A percentile compares a stretch with the other conserved stretches of the same genome.
Conservation (phyloP, 371 early-diverging fungal species). For the Saksenaea vasiformis region DNA sequence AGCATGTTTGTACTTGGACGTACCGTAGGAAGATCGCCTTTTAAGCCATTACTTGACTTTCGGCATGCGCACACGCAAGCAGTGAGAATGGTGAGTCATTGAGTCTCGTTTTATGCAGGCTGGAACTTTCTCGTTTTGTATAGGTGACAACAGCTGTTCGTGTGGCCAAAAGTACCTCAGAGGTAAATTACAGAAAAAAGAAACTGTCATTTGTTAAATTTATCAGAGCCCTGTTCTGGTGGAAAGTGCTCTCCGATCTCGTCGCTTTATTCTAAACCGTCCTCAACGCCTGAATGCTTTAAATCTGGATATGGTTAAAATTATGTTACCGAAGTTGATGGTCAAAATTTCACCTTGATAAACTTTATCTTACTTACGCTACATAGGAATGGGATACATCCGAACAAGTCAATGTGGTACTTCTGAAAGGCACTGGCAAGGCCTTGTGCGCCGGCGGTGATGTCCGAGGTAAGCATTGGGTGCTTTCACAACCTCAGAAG, state of each 20-base stretch:
- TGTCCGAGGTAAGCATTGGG: slow-evolving; percentile 64
- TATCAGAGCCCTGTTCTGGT: neutral
- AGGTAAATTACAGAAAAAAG: neutral
- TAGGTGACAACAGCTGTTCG: neutral
- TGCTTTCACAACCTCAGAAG: neutral
- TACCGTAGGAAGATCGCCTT: too few relatives aligned
- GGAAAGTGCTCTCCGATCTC: slow-evolving; percentile 13
- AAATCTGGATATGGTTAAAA: slow-evolving; percentile 80
- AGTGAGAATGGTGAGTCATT: too few relatives aligned
- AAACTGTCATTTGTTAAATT: neutral
- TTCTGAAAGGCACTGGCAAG: slow-evolving; percentile 70
- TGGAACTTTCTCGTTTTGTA: neutral
- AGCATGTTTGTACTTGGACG: too few relatives aligned
- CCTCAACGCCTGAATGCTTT: slow-evolving; percentile 85
- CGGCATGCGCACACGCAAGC: too few relatives aligned
- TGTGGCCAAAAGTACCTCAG: neutral
- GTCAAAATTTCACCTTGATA: slow-evolving; percentile 28
- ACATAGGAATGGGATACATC: slow-evolving; percentile 77
- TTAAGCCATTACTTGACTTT: too few relatives aligned
- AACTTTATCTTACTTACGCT: neutral
- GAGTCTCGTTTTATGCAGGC: too few relatives aligned
- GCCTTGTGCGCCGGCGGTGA: slow-evolving; percentile 98
- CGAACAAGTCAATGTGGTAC: slow-evolving; percentile 69
- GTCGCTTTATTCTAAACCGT: slow-evolving; percentile 78
- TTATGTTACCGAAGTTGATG: slow-evolving; percentile 74